Base-by-base conservation (phyloP, 1,139 yeast genomes). In the Casaregolazyma lundiana region DNA sequence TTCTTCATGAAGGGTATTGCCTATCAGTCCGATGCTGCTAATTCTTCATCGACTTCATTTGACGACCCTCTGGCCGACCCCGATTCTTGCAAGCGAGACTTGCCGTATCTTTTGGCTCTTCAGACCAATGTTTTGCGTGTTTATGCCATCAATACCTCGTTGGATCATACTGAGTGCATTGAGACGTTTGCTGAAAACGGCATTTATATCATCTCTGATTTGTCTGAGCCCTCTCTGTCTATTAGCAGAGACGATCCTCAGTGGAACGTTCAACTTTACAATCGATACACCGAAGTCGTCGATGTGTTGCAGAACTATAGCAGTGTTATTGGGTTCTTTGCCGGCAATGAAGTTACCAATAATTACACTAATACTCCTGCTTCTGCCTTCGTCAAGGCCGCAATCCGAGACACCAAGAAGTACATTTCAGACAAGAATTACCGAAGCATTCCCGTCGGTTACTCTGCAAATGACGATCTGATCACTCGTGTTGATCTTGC, bases 381-480 rank as follows among this genome's bases (percentile, higher is more conserved):
- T 44, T 73, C 78, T 47, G 84, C 88, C 39, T 92, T 79, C 62
- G 75, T 92, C 48, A 92, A 90, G 67, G 92, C 90, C 1, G 77
- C 90, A 35, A 75, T 89, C 21, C 76, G 95, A 48, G 97, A 92
- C 67, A 76, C 88, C 71, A 90, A 92, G 68, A 65, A 71, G 29
- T 92, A 85, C 66, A 82, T 89, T 53, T 66, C 71, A 39, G 58
- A 63, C 24, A 78, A 86, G 62, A 64, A 78, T 7, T 76, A 80
- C 26, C 75, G 98, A 53, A 58, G 65, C 11, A 79, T 92, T 39
- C 98, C 98, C 1, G 92, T 92, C 35, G 98, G 98, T 0, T 92
- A 92, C 67, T 85, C 97, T 0, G 96, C 97, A 1, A 97, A 97
- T n/a, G 98, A 94, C 67, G 96, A 88, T 62, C 72, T 88, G 52